phyloP scores from a whole-genome alignment of 192 early-diverging fungal species.

The Coemansia sp. region DNA sequence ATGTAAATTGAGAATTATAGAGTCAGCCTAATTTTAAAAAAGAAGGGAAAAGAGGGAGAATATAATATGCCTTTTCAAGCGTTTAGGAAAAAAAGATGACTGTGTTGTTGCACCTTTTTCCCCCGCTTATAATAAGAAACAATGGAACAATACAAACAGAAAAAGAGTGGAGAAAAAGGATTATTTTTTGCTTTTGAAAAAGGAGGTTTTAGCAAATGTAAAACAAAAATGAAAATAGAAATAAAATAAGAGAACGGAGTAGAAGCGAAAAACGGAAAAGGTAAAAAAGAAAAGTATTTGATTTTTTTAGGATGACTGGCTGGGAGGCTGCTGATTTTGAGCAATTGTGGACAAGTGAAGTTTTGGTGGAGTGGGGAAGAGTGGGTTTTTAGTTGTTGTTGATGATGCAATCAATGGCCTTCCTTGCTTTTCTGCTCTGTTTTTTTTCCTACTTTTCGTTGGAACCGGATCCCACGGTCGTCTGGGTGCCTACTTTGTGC shows the following conservation, averaged over 20 bases:
- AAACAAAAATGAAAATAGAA: not conserved
- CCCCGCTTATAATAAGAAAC: no score
- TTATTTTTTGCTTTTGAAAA: no score
- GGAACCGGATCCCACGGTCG: not conserved
- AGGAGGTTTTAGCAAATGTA: no score
- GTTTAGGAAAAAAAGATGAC: not conserved
- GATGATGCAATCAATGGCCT: constrained; percentile 3
- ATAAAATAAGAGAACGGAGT: constrained; percentile 3
- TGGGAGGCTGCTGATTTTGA: no score
- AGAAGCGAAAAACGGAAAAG: constrained; percentile 4
- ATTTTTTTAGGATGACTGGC: no score
- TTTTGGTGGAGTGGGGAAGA: no score
- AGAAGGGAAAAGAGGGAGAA: not conserved
- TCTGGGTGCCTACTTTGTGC: not conserved
- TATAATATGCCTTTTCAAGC: not conserved
- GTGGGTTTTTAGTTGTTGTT: not conserved
- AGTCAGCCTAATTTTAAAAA: not conserved
- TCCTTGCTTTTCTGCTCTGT: not conserved
- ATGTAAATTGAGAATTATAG: not conserved
- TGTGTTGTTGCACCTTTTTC: no score
- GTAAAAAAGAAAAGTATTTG: not conserved
- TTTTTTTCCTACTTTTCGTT: not conserved
- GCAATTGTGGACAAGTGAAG: no score
- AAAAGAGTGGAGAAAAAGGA: no score
- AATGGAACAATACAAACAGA: not conserved